These are phyloP conservation scores for Parachlorella kessleri DNA, from an alignment of 139 green algal species.

Conservation along the genomic window DNA sequence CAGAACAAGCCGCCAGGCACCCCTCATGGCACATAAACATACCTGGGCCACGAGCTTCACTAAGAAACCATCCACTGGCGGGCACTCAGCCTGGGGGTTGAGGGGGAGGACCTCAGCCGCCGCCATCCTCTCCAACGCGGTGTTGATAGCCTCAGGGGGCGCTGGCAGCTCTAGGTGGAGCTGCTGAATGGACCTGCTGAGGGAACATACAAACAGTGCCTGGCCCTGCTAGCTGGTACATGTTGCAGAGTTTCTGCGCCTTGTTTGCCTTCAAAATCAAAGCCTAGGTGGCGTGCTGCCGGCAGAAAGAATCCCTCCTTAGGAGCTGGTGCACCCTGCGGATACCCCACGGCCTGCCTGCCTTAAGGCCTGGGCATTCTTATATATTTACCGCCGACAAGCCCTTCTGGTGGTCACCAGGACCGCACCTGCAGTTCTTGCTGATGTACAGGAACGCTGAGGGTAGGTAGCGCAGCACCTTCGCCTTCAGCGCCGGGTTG, in stretches of 20 bases:
- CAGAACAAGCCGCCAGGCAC: too few species aligned
- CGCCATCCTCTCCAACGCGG: not conserved
- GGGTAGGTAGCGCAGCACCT: not conserved
- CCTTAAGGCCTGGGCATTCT: not conserved
- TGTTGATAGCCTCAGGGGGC: not conserved
- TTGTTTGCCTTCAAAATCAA: too few species aligned
- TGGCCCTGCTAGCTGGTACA: too few species aligned
- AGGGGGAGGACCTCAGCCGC: not conserved
- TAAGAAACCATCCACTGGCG: conserved; percentile 20
- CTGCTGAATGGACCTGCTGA: not conserved
- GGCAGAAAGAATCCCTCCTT: not conserved
- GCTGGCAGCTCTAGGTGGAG: conserved; percentile 25
- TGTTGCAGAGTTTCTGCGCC: too few species aligned
- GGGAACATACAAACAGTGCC: too few species aligned
- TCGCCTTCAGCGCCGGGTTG: not conserved
- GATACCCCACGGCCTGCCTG: too few species aligned
- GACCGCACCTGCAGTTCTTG: not conserved
- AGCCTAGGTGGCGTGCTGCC: too few species aligned
- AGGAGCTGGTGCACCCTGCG: not conserved
- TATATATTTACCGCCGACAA: not conserved
- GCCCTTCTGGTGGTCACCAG: too few species aligned
- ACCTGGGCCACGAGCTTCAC: conserved; percentile 27
- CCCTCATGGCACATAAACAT: not conserved
- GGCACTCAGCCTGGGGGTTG: conserved; percentile 1
- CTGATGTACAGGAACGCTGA: not conserved